phyloP scores from a whole-genome alignment of 1,139 yeast genomes.

The Hansenula lynferdii region DNA sequence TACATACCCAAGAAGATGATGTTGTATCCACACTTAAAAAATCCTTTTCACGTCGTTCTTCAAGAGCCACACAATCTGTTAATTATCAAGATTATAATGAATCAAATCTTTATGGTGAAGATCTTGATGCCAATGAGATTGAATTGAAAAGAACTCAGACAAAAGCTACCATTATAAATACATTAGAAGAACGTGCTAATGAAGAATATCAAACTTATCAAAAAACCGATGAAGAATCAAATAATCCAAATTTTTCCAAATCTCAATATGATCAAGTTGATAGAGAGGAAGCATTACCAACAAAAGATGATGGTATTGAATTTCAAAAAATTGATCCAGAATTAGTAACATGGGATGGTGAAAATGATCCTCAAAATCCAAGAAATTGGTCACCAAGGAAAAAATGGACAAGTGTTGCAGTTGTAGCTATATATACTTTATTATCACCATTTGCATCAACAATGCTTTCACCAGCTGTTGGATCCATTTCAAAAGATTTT shows the following conservation, averaged over 20 bases:
- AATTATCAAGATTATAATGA: constrained; percentile 10
- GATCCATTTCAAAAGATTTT: constrained; percentile 38
- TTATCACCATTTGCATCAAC: constrained; percentile 58
- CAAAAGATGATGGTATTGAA: constrained; percentile 43
- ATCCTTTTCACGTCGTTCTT: neutral
- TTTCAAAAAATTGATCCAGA: constrained; percentile 53
- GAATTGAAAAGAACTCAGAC: constrained; percentile 34
- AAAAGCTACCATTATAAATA: constrained; percentile 34
- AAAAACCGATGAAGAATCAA: constrained; percentile 6
- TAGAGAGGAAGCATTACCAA: constrained; percentile 32
- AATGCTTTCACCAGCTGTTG: constrained; percentile 53
- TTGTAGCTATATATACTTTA: constrained; percentile 51
- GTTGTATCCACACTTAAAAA: neutral
- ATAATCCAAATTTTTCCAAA: constrained; percentile 3
- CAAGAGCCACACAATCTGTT: neutral
- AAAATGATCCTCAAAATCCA: constrained; percentile 28
- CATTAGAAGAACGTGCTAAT: constrained; percentile 29
- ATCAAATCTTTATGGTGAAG: constrained; percentile 13
- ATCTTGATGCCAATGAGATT: constrained; percentile 15
- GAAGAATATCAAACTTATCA: constrained; percentile 7
- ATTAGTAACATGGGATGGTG: constrained; percentile 9
- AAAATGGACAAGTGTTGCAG: constrained; percentile 39
- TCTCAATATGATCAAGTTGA: constrained; percentile 10
- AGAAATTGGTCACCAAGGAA: constrained; percentile 46
- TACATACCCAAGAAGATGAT: neutral